Evolutionary conservation across 148 eudicot species (phyloP).

Genomic region (Talinum fruticosum): DNA sequence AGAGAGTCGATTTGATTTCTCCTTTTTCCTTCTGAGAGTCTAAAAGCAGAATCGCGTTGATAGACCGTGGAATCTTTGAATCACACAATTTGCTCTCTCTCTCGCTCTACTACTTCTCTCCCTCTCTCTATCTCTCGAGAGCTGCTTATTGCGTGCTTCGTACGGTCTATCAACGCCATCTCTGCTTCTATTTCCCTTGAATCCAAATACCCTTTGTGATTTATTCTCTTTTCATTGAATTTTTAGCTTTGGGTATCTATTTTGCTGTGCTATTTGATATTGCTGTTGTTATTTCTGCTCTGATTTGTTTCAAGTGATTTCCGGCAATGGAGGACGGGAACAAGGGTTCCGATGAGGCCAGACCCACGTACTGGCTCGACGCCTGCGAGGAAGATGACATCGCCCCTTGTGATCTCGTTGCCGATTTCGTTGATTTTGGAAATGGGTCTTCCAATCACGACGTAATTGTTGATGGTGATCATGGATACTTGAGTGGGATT

Average conservation of each 20-base stretch:
- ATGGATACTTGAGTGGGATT: slow-evolving; percentile 62
- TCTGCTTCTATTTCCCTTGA: slow-evolving; percentile 26
- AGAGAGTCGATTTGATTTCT: neutral
- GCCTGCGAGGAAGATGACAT: slow-evolving; percentile 85
- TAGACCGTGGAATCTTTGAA: slow-evolving; percentile 75
- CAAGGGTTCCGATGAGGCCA: slow-evolving; percentile 27
- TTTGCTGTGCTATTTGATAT: neutral
- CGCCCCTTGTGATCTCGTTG: slow-evolving; percentile 48
- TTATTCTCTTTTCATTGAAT: neutral
- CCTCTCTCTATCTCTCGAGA: neutral
- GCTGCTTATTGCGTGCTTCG: slow-evolving; percentile 69
- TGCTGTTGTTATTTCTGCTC: neutral
- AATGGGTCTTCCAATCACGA: slow-evolving; percentile 17
- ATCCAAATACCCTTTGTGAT: neutral
- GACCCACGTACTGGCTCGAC: slow-evolving; percentile 73
- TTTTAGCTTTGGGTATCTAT: neutral
- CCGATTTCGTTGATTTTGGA: slow-evolving; percentile 25
- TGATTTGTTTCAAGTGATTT: neutral
- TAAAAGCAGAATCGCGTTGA: slow-evolving; percentile 78
- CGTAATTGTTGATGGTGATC: slow-evolving; percentile 32
- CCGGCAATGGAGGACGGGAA: slow-evolving; percentile 21
- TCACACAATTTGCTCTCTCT: slow-evolving; percentile 54
- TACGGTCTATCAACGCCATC: slow-evolving; percentile 80
- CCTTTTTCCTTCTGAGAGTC: slow-evolving; percentile 6
- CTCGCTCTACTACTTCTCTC: slow-evolving; percentile 12